These are phyloP conservation scores for Dothiorella sarmentorum DNA, from an alignment of 2,329 filamentous ascomycete genomes.

Conservation along the genomic window DNA sequence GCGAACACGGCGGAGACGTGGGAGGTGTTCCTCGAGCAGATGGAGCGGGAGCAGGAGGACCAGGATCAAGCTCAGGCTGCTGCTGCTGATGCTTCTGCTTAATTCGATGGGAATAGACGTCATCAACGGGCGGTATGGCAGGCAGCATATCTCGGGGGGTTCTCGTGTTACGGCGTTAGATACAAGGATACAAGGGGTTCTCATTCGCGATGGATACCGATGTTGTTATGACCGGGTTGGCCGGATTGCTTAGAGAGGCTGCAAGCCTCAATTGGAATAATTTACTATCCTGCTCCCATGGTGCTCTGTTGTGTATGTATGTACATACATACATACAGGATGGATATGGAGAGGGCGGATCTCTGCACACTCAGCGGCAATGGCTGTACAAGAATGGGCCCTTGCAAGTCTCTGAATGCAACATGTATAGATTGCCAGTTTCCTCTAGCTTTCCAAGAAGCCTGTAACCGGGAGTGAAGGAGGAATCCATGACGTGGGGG, in stretches of 20 bases:
- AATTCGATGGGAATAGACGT: background rate
- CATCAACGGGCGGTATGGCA: background rate
- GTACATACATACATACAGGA: too few species aligned
- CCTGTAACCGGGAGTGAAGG: too few species aligned
- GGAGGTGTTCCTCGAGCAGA: constrained; percentile 85
- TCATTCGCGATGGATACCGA: constrained; percentile 2
- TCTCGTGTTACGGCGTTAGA: constrained; percentile 1
- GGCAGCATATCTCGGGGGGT: background rate
- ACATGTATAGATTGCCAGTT: too few species aligned
- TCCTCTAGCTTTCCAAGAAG: background rate
- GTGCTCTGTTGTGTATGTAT: too few species aligned
- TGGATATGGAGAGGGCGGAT: too few species aligned
- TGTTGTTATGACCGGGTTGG: background rate
- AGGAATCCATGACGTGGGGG: background rate
- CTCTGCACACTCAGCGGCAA: too few species aligned
- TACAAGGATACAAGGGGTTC: too few species aligned
- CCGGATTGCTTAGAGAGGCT: background rate
- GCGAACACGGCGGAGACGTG: constrained; percentile 74
- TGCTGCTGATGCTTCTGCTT: too few species aligned
- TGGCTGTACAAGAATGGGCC: too few species aligned
- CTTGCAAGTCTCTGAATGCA: too few species aligned
- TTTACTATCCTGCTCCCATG: background rate
- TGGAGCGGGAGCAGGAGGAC: constrained; percentile 60
- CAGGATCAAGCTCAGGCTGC: background rate
- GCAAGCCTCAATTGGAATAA: background rate